Evolutionary conservation across 2,329 filamentous ascomycete genomes (phyloP), one percentile per base, ranked within the genome.

Genomic region (Chrysoporthe deuterocubensis): DNA sequence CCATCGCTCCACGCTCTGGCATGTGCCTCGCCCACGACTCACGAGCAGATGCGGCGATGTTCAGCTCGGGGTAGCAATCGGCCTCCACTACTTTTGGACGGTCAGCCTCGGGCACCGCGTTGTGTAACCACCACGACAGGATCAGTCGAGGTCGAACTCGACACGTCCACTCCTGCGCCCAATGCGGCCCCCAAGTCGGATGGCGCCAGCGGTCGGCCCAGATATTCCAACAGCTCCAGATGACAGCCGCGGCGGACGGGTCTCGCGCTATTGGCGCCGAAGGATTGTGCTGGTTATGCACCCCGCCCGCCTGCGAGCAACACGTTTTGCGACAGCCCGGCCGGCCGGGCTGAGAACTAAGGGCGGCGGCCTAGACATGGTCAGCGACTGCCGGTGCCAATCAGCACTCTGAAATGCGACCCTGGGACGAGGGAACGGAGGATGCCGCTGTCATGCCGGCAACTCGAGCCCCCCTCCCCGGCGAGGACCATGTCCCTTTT

Each of bases 351-450:
- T 54, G 50, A 54, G 26, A 54, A 32, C 32, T 54, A 21, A 54
- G 50, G 50, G 50, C 21, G 32, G 26, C 26, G 21, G 21, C 50
- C 50, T 54, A 21, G 21, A 54, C 13, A 32, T 32, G 48, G 48
- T 52, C 48, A 54, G 21, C 50, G 21, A 54, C 50, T 54, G 50
- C 50, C 50, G 50, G 50, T 16, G 50, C 50, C 32, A 32, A 34
- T 34, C 21, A 54, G 26, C 50, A 26, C 50, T 54, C 7, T 54
- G 50, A 34, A 50, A 62, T 13, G 50, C 14, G 11, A 32, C 32
- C 21, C 50, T 21, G 21, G 21, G 32, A 11, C 14, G 50, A 48
- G 46, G 46, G 18, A 46, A 4, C 16, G 46, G 9, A 18, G 14
- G 14, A 18, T 26, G 48, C 11, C 48, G 48, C 48, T 21, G 44